Evolutionary conservation across 441 rosid genomes (phyloP).

Genomic region (Croton laevigatus): DNA sequence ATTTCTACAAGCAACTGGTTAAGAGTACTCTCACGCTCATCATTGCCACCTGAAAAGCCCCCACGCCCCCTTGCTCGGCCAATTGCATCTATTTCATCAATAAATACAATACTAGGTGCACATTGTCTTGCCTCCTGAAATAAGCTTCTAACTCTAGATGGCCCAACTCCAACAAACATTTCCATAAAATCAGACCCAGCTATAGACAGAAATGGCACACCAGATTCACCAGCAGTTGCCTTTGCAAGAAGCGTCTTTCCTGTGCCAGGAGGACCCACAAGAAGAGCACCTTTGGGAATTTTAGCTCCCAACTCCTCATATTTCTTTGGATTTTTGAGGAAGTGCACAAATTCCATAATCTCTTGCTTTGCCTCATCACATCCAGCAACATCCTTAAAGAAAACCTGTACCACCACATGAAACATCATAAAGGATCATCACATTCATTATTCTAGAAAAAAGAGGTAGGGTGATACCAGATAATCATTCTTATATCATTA

Average conservation of each 20-base stretch:
- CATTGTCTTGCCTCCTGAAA: constrained; percentile 69
- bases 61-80: constrained; percentile 68
- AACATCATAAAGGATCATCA: constrained; percentile 20
- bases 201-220: constrained; percentile 60
- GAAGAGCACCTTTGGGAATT: constrained; percentile 71
- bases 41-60: constrained; percentile 59
- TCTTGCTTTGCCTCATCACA: constrained; percentile 80
- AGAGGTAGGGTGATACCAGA: background rate
- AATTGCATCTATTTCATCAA: constrained; percentile 69
- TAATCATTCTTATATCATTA: background rate
- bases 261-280: constrained; percentile 69
- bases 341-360: constrained; percentile 71
- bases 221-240: constrained; percentile 75
- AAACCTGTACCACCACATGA: constrained; percentile 37
- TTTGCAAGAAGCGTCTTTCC: constrained; percentile 74
- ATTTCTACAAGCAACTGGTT: constrained; percentile 70
- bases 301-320: constrained; percentile 66
- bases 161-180: constrained; percentile 73
- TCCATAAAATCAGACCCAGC: constrained; percentile 73
- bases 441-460: background rate
- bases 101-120: constrained; percentile 62
- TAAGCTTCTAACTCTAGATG: constrained; percentile 65
- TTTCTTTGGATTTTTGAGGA: constrained; percentile 64
- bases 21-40: constrained; percentile 66
- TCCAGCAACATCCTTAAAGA: constrained; percentile 64